Base-by-base conservation (phyloP, 345 rosid genomes). In the Corymbia maculata region DNA sequence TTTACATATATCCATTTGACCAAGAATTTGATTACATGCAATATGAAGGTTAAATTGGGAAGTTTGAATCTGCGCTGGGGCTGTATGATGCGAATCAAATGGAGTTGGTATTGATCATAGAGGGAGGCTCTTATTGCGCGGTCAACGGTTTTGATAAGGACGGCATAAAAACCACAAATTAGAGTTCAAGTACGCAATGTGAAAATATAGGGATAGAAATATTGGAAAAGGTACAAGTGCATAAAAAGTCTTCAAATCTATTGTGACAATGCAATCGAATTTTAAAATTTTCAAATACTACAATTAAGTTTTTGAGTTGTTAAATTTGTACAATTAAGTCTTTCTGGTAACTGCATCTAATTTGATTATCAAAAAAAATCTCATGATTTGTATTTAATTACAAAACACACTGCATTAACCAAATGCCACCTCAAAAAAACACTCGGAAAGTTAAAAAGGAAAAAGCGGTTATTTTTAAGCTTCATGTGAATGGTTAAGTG, bases 381-480 rank as follows among this genome's bases (percentile, higher is more conserved):
- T 0, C 9, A 28, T 1, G 61, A 55, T 55, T 22, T 55, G 22
- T 22, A 55, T 22, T 55, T 55, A 55, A 55, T 0, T 55, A 55
- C 28, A 55, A 55, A 55, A 55, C 28, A 0, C 61, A 55, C 0
- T 0, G 68, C 1, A 2, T 28, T 12, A 1, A 61, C 0, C 68
- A 61, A 61, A 11, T 61, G 68, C 16, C 68, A 28, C 32, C 7
- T 61, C 68, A 28, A 61, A 6, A 61, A 61, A 61, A 28, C 6
- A 28, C 32, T 61, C 0, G 32, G 30, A 26, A 59, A 59, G 26
- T 55, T 21, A 22, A 55, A 59, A n/a, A 59, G 4, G 15, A 28
- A 61, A 59, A 1, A 26, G 11, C 5, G 26, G 1, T 50, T 11
- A 50, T 50, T 50, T 50, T 50, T n/a, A 61, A 61, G 32, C 68